phyloP scores from a whole-genome alignment of 2,329 filamentous ascomycete genomes.

The Colletotrichum gigasporum region DNA sequence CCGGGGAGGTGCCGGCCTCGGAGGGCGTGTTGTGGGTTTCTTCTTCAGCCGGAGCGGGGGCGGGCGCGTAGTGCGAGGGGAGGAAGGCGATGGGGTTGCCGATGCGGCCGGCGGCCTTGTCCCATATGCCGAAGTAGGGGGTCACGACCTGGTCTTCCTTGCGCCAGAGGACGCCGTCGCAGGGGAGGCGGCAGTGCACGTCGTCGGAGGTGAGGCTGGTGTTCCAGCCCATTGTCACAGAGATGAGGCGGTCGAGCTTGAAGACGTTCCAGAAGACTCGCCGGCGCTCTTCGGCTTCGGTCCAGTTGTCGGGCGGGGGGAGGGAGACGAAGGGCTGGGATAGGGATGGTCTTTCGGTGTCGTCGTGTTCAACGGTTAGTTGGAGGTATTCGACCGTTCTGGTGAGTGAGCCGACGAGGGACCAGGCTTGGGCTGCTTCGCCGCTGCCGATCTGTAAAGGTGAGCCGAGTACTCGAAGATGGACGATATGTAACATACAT shows the following conservation, averaged over 20 bases:
- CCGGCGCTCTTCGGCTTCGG: constrained; percentile 41
- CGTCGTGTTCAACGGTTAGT: constrained; percentile 40
- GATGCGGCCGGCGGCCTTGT: constrained; percentile 43
- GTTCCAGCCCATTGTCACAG: constrained; percentile 40
- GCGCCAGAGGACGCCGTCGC: constrained; percentile 49
- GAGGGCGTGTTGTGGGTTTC: constrained; percentile 8
- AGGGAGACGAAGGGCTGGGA: constrained; percentile 40
- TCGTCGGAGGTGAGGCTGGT: constrained; percentile 43
- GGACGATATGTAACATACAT: constrained; percentile 40
- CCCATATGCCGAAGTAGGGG: constrained; percentile 52
- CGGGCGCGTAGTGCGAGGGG: constrained; percentile 29
- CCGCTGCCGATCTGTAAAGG: constrained; percentile 41
- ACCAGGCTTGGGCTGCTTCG: constrained; percentile 38
- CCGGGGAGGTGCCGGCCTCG: constrained; percentile 14
- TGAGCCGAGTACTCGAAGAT: constrained; percentile 9
- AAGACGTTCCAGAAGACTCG: constrained; percentile 45
- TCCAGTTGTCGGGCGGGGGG: constrained; percentile 38
- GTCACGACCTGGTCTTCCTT: constrained; percentile 46
- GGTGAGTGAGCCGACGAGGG: constrained; percentile 41
- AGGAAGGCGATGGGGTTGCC: constrained; percentile 45
- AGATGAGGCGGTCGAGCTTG: constrained; percentile 36
- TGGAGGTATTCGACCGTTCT: constrained; percentile 43
- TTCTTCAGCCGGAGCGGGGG: constrained; percentile 14
- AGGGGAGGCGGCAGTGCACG: constrained; percentile 40
- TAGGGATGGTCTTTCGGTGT: constrained; percentile 35